A percentile compares a stretch with the other conserved stretches of the same genome.
These are phyloP conservation scores for Pichia nanzhaoensis DNA, from an alignment of 805 yeast genomes.

Conservation along the genomic window DNA sequence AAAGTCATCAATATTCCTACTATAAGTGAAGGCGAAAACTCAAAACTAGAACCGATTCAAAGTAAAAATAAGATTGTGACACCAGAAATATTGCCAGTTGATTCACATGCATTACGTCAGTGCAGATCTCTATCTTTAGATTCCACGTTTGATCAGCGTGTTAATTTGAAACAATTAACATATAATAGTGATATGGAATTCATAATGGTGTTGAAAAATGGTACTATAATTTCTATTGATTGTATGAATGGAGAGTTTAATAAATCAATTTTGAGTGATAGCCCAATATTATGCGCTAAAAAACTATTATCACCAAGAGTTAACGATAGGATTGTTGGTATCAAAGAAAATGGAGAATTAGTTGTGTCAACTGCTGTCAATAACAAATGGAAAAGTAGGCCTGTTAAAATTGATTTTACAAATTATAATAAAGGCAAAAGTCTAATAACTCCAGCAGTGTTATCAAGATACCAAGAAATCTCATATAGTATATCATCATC, in stretches of 20 bases:
- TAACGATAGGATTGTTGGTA: conserved; percentile 61
- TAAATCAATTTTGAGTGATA: conserved; percentile 27
- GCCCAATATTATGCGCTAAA: conserved; percentile 43
- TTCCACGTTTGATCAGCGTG: conserved; percentile 28
- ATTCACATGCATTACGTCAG: background rate
- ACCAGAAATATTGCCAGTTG: too few species aligned
- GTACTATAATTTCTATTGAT: conserved; percentile 41
- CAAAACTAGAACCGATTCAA: too few species aligned
- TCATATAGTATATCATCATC: background rate
- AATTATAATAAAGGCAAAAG: conserved; percentile 38
- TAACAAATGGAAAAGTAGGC: conserved; percentile 56
- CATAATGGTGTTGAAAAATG: conserved; percentile 45
- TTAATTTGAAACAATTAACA: conserved; percentile 24
- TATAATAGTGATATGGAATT: conserved; percentile 36
- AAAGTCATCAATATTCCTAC: too few species aligned
- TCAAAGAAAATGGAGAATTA: conserved; percentile 42
- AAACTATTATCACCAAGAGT: conserved; percentile 65
- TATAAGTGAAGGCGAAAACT: too few species aligned
- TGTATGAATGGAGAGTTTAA: conserved; percentile 42
- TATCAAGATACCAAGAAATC: conserved; percentile 20
- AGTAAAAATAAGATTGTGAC: too few species aligned
- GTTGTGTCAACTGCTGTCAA: conserved; percentile 60
- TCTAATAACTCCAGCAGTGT: conserved; percentile 33
- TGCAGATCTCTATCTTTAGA: conserved; percentile 27
- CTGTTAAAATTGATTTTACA: conserved; percentile 41